Base-by-base conservation (phyloP, 441 rosid genomes). In the Eutrema salsugineum region DNA sequence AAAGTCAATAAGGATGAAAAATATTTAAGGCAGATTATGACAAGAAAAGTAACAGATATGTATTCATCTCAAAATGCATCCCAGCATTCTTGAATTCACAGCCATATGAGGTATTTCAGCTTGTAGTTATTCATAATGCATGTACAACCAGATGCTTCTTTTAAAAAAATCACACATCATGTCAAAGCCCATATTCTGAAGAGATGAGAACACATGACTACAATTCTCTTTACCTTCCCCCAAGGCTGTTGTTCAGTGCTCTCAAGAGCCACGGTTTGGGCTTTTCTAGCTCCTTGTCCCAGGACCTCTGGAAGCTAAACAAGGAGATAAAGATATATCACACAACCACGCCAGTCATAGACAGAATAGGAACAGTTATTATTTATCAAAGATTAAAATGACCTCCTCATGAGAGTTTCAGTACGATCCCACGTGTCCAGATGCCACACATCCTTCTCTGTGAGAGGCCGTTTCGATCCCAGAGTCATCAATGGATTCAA, bases 391-490 rank as follows among this genome's bases (percentile, higher is more conserved):
- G 8, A 51, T 24, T 36, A 63, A 35, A 70, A 80, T 47, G 17
- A 94, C 99, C 75, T 88, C 42, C 66, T 81, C 65, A 81, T 90
- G 62, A 94, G 83, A 9, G 94, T 91, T 75, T 90, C 90, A 43
- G 99, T 89, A 42, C 44, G 83, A 84, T 96, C 99, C 99, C 99
- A 96, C 24, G 82, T 73, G 76, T 94, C 99, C 62, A 96, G 77
- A 76, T 90, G 85, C 99, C 99, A 94, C 11, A 96, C 84, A 80
- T 96, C 99, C 81, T 85, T 94, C 79, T 90, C 99, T 0, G 98
- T 94, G 66, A 96, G 85, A 72, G 97, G 97, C 77, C 87, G 87
- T 81, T 83, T 87, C 38, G 93, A 96, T 39, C 99, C 99, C 72
- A 77, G 86, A 84, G 83, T 70, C 99, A 96, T 91, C 70, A 96